Conservation (phyloP, 2,329 filamentous ascomycete species). For the Ampelomyces quisqualis region DNA sequence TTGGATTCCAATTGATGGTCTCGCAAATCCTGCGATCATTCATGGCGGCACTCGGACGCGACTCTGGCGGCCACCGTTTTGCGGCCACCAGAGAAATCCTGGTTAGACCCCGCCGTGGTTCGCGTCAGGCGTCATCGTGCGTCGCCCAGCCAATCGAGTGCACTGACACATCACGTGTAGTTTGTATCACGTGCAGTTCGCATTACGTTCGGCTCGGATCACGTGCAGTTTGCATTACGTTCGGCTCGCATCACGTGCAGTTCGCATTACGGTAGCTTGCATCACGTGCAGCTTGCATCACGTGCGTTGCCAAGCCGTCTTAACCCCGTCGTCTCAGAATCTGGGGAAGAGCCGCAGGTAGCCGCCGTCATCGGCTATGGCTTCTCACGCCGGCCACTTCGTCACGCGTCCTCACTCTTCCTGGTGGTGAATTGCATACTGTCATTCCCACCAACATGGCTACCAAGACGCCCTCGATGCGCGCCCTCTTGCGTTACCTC, state of each 20-base stretch:
- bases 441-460: constrained; percentile 23
- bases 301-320: background rate
- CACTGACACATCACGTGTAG: constrained; percentile 7
- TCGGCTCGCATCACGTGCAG: constrained; percentile 7
- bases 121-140: constrained; percentile 12
- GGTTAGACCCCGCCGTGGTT: constrained; percentile 3
- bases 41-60: no score
- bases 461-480: constrained; percentile 33
- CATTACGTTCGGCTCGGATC: constrained; percentile 7
- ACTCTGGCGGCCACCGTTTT: no score
- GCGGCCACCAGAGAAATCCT: background rate
- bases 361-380: constrained; percentile 18
- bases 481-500: constrained; percentile 33
- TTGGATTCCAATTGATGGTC: no score
- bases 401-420: constrained; percentile 4
- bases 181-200: background rate
- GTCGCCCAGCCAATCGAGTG: no score
- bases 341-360: constrained; percentile 23
- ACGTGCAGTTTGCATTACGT: no score
- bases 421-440: constrained; percentile 4
- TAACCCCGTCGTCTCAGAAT: constrained; percentile 11
- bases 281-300: constrained; percentile 7
- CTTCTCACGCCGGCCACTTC: constrained; percentile 5
- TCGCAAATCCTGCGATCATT: background rate
- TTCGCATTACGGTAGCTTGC: background rate